Evolutionary conservation across 345 rosid species (phyloP), one percentile per base, ranked within the genome.

Genomic region (Combretum micranthum): DNA sequence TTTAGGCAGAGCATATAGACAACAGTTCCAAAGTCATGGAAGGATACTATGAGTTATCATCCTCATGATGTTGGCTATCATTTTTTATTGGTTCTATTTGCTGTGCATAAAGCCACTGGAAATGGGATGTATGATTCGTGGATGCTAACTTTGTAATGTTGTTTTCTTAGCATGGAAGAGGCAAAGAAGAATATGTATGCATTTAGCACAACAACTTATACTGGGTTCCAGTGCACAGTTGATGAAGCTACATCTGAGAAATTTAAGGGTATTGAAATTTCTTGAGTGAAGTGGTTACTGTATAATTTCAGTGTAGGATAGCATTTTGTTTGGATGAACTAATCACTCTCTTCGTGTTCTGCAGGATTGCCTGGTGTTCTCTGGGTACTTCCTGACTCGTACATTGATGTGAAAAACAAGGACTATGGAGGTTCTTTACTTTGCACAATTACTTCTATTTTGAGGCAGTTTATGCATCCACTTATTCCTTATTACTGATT

Each of bases 131-230:
- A 9, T 42, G 26, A 21, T 51, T 20, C 12, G 6, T 15, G 56
- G 45, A 22, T 25, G 1, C 26, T 16, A 42, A 52, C 22, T 12
- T 12, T 3, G 15, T 51, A 7, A 13, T 52, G 25, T 63, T 52
- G 15, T 17, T 46, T 53, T 52, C 39, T 45, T 75, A 90, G 97
- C 75, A 87, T 89, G 96, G 97, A 89, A 73, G 97, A 89, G 69
- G 99, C 96, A 17, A 89, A 85, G 85, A 86, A 83, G 76, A 93
- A 89, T 72, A 80, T 89, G 96, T 93, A 87, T 50, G 97, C 97
- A 18, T 89, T 93, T 67, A 91, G 98, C 52, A 90, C 95, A 22
- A 84, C 97, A 13, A 90, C 95, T 1, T 90, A 90, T 64, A 90
- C 97, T 37, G 96, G 99, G 37, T 93, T 93, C 59, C 97, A 93